Evolutionary conservation across 257 asterid genomes (phyloP).

Genomic region (Salvia hispanica): DNA sequence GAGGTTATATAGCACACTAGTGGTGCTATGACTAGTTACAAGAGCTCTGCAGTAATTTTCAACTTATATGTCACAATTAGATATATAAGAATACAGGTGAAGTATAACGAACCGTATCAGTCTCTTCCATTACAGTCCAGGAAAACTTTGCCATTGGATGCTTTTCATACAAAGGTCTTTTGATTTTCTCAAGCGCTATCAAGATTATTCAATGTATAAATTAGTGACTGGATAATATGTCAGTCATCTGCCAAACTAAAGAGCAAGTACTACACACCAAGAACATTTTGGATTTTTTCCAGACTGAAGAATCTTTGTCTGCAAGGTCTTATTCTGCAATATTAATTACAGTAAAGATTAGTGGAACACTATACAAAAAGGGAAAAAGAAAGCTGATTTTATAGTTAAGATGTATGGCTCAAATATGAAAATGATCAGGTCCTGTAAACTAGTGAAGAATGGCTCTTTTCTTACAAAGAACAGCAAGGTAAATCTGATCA

Average conservation of each 20-base stretch:
- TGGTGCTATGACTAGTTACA: constrained; percentile 13
- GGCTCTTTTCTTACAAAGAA: constrained; percentile 8
- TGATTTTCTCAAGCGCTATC: constrained; percentile 83
- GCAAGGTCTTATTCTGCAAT: constrained; percentile 83
- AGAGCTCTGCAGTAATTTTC: constrained; percentile 18
- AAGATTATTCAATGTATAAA: constrained; percentile 36
- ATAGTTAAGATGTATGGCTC: too few species aligned
- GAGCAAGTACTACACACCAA: constrained; percentile 55
- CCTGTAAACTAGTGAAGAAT: not conserved
- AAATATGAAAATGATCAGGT: too few species aligned
- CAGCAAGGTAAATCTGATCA: not conserved
- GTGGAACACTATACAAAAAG: too few species aligned
- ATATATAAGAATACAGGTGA: constrained; percentile 17
- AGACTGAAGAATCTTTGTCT: constrained; percentile 76
- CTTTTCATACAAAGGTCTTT: constrained; percentile 81
- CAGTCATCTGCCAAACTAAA: constrained; percentile 19
- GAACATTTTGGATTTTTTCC: constrained; percentile 70
- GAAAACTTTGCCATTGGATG: constrained; percentile 99
- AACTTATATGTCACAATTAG: constrained; percentile 2
- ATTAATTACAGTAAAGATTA: constrained; percentile 13
- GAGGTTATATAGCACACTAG: constrained; percentile 5
- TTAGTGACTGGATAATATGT: constrained; percentile 50
- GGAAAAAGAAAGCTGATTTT: too few species aligned
- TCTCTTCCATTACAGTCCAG: constrained; percentile 86
- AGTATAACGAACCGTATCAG: constrained; percentile 71